Percentiles rank a stretch among this genome's conserved stretches.
Conservation (phyloP, 169 alveolate species). For the Eimeria mitis region DNA sequence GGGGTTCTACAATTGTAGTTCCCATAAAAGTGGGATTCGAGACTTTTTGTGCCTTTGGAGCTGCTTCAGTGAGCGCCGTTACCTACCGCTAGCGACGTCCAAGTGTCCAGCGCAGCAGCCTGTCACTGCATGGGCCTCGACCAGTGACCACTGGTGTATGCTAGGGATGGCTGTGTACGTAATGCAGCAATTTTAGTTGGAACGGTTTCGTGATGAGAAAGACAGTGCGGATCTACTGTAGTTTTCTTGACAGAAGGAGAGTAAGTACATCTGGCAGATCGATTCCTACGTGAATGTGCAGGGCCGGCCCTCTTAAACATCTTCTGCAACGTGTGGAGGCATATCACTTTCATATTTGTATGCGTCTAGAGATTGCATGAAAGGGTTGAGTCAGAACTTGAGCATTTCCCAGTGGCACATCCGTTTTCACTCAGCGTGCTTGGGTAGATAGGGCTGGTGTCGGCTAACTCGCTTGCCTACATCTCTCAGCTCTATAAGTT, state of each 20-base stretch:
- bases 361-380: neutral
- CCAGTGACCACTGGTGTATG: neutral
- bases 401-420: too few relatives aligned
- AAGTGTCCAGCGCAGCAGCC: neutral
- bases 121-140: neutral
- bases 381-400: too few relatives aligned
- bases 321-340: neutral
- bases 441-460: neutral
- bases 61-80: neutral
- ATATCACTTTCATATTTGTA: neutral
- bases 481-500: neutral
- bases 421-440: neutral
- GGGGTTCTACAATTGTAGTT: neutral
- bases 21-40: neutral
- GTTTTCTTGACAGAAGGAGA: neutral
- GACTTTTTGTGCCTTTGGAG: neutral
- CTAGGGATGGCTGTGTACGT: neutral
- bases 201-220: neutral
- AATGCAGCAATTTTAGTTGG: neutral
- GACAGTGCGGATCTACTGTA: neutral
- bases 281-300: neutral
- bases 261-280: neutral
- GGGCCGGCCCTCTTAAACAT: neutral
- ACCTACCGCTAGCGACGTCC: neutral
- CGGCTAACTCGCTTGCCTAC: neutral